Conservation (phyloP, 495 filamentous ascomycete genomes). For the Podospora pseudoanserina region DNA sequence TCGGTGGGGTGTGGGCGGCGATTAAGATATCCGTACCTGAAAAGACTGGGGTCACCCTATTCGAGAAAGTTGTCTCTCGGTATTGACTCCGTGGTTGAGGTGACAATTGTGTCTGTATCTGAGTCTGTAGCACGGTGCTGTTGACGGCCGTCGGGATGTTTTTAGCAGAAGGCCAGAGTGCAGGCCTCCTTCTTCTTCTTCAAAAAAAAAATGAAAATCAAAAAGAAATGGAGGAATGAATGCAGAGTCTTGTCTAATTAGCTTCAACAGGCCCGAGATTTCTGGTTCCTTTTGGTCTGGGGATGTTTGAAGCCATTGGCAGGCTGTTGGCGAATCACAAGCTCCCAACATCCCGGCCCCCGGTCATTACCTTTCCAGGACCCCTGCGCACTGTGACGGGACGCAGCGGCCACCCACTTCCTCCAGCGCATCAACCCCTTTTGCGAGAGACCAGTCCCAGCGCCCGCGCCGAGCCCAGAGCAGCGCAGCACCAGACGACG, state of each 20-base stretch:
- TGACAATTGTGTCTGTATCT: neutral
- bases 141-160: neutral
- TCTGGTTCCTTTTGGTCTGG: conserved; percentile 21
- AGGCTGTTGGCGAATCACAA: conserved; percentile 25
- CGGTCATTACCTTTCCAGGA: conserved; percentile 23
- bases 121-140: neutral
- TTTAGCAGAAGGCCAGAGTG: no score
- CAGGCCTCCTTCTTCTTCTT: no score
- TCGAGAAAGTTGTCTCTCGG: neutral
- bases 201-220: no score
- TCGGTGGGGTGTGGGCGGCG: neutral
- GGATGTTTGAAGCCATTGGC: conserved; percentile 23
- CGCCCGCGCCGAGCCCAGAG: conserved; percentile 19
- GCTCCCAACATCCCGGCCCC: conserved; percentile 13
- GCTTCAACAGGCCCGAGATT: conserved; percentile 7
- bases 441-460: conserved; percentile 21
- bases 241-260: conserved; percentile 7
- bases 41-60: neutral
- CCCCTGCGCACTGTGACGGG: conserved; percentile 17
- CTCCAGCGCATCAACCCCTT: conserved; percentile 31
- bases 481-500: conserved; percentile 16
- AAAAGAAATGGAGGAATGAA: neutral
- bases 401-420: neutral
- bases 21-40: neutral
- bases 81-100: neutral